These are phyloP conservation scores for Fusarium albosuccineum DNA, from an alignment of 2,329 filamentous ascomycete species.

Conservation along the genomic window DNA sequence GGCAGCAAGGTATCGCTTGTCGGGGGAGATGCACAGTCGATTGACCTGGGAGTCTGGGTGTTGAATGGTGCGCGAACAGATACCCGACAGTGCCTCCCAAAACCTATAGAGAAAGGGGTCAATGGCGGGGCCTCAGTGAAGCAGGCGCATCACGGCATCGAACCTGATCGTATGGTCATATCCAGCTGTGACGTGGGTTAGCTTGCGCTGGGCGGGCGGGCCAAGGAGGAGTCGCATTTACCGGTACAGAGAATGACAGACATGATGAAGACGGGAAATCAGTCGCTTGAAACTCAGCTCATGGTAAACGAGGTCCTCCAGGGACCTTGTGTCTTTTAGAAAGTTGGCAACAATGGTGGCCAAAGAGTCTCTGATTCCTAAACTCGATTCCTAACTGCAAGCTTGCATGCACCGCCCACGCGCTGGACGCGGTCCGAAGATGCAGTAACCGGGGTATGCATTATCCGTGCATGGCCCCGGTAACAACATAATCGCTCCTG, in stretches of 20 bases:
- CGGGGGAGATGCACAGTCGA: constrained; percentile 96
- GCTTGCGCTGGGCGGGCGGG: constrained; percentile 18
- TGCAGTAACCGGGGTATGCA: constrained; percentile 35
- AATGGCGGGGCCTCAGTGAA: constrained; percentile 22
- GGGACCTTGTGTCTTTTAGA: constrained; percentile 30
- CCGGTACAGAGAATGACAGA: constrained; percentile 74
- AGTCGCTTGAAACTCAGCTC: constrained; percentile 39
- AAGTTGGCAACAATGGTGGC: constrained; percentile 20
- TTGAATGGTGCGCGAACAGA: constrained; percentile 97
- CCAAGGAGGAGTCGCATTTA: constrained; percentile 49
- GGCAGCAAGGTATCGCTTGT: constrained; percentile 96
- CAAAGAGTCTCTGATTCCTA: constrained; percentile 13
- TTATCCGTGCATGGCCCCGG: constrained; percentile 1
- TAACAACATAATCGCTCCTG: constrained; percentile 4
- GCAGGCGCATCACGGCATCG: constrained; percentile 35
- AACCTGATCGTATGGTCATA: constrained; percentile 75
- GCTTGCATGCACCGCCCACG: constrained; percentile 4
- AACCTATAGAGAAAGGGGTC: constrained; percentile 69
- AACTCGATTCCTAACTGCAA: constrained; percentile 39
- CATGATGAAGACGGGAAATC: constrained; percentile 55
- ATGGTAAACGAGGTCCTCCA: constrained; percentile 39
- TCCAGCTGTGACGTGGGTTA: constrained; percentile 59
- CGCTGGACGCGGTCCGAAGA: constrained; percentile 19
- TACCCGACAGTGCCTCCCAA: constrained; percentile 98
- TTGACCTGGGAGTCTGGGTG: constrained; percentile 99